Percentiles rank a stretch among this genome's conserved stretches.
Evolutionary conservation across 1,284 basidiomycete species (phyloP).

Genomic region (Leccinum cinnamomeum): DNA sequence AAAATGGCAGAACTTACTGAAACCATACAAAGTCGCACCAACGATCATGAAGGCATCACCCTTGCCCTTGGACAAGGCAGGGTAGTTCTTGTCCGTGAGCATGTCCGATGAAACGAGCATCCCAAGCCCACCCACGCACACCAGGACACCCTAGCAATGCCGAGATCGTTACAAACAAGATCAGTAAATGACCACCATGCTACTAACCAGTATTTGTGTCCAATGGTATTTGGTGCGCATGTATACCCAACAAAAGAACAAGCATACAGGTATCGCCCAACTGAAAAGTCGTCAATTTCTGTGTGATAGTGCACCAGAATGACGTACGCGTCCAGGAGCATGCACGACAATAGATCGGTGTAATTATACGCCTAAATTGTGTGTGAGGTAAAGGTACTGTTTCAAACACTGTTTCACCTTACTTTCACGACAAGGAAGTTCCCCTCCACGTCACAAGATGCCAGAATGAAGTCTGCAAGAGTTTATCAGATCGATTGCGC

Average conservation of each 20-base stretch:
- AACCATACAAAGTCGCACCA: constrained; percentile 81
- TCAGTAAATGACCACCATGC: not conserved
- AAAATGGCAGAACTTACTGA: constrained; percentile 54
- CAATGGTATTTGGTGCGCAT: constrained; percentile 79
- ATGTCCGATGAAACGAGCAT: constrained; percentile 74
- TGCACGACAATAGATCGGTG: constrained; percentile 82
- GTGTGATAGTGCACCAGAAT: not conserved
- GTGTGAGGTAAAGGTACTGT: constrained; percentile 1
- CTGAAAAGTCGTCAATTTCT: constrained; percentile 36
- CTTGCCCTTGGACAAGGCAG: constrained; percentile 63
- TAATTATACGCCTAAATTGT: constrained; percentile 70
- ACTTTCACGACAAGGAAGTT: constrained; percentile 83
- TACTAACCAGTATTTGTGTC: constrained; percentile 71
- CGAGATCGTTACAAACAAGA: not conserved
- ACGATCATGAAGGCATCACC: constrained; percentile 87
- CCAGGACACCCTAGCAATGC: constrained; percentile 57
- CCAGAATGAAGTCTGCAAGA: constrained; percentile 67
- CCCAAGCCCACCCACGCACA: constrained; percentile 76
- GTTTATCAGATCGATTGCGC: constrained; percentile 5
- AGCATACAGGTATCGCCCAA: constrained; percentile 85
- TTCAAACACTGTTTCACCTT: constrained; percentile 4
- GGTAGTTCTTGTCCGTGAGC: constrained; percentile 68
- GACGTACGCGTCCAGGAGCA: constrained; percentile 81
- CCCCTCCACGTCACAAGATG: constrained; percentile 79
- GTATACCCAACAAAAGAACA: constrained; percentile 80